Evolutionary conservation across 2,329 filamentous ascomycete species (phyloP), one percentile per base, ranked within the genome.

Genomic region (Tolypocladium tropicale): DNA sequence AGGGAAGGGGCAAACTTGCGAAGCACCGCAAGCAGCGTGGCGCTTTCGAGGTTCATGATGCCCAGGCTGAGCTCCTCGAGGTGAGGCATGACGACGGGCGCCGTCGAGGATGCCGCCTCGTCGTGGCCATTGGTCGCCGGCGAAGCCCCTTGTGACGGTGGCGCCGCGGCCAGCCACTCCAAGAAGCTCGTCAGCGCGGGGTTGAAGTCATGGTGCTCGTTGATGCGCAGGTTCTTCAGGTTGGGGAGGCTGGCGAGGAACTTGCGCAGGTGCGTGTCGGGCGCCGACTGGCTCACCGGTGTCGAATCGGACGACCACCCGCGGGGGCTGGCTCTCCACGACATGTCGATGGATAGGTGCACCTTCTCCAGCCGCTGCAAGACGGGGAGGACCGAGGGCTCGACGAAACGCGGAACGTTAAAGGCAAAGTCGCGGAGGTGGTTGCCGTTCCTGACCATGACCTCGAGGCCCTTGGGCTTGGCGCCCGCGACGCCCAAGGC

Each of bases 321-420:
- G 28, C 41, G 53, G 6, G 32, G 36, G 28, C 9, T 41, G 34
- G 37, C 36, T 32, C 58, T 60, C 46, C 59, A 60, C 4, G 54
- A 53, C 16, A 64, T n/a, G 30, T 68, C 61, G 18, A 70, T 53
- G 53, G 63, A 60, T 10, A 71, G 46, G 33, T 72, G 68, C 11
- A 85, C 65, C 10, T 71, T 75, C 58, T 73, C 70, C 30, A 84
- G 69, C n/a, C 68, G 64, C 1, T 64, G 55, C 0, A 85, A 65
- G 1, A 82, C 70, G 0, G 73, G 70, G 0, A 65, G 48, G 0
- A 81, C 61, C 0, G 61, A 59, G 0, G 68, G 58, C 12, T 73
- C 66, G 2, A 76, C 60, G 49, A 68, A 74, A 1, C 65, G 64
- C 2, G 75, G 72, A 6, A 83, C 64, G 36, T 72, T 68, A 60